Evolutionary conservation across 176 grass and related monocot genomes (phyloP).

Genomic region (Musa troglodytarum): DNA sequence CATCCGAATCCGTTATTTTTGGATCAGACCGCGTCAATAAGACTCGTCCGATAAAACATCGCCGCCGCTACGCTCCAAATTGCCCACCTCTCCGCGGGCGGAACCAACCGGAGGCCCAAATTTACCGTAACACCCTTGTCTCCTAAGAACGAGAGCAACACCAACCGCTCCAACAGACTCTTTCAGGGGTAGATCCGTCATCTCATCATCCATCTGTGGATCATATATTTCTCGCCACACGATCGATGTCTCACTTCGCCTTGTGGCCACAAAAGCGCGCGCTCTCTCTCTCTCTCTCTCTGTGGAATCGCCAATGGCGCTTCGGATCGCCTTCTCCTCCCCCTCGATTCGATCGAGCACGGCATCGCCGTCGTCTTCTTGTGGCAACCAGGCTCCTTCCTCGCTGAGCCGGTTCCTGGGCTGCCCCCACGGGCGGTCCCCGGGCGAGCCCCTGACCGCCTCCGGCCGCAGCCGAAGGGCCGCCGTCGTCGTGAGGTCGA

Average conservation of each 20-base stretch:
- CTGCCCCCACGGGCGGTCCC: slow-evolving; percentile 4
- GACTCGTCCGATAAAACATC: too few relatives aligned
- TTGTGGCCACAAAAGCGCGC: neutral
- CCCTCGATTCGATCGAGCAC: slow-evolving; percentile 20
- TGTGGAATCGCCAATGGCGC: slow-evolving; percentile 38
- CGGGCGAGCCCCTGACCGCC: slow-evolving; percentile 6
- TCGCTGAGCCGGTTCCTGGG: slow-evolving; percentile 24
- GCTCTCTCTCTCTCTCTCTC: neutral
- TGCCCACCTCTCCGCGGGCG: neutral
- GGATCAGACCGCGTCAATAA: too few relatives aligned
- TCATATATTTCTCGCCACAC: neutral
- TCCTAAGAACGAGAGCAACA: neutral
- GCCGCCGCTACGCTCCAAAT: neutral
- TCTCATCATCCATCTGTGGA: neutral
- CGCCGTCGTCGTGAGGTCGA: slow-evolving; percentile 26
- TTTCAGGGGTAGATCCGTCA: neutral
- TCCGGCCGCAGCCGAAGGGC: neutral
- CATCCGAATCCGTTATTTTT: too few relatives aligned
- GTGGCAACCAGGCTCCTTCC: slow-evolving; percentile 9
- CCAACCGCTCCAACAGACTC: neutral
- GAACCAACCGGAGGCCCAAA: neutral
- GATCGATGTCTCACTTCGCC: too few relatives aligned
- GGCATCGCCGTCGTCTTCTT: neutral
- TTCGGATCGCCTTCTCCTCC: slow-evolving; percentile 52
- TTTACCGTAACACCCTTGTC: neutral